A percentile compares a stretch with the other conserved stretches of the same genome.
phyloP scores from a whole-genome alignment of 768 basidiomycete genomes.

The Kwoniella sp. region DNA sequence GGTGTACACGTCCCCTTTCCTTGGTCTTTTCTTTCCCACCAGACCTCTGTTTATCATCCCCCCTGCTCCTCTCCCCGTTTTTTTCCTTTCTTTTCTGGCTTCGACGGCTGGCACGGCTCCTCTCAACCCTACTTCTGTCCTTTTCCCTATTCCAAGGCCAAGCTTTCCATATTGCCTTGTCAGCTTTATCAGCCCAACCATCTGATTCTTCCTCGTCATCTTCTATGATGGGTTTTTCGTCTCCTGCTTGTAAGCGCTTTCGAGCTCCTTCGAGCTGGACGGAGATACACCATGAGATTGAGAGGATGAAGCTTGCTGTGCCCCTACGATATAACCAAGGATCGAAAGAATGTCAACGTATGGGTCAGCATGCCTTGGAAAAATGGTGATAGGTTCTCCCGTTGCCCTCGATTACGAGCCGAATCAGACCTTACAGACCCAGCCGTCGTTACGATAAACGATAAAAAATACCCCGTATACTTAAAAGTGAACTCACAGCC shows the following conservation, averaged over 20 bases:
- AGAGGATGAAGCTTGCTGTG: slow-evolving; percentile 9
- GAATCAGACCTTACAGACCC: no score
- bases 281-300: slow-evolving; percentile 9
- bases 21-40: no score
- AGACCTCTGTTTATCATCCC: no score
- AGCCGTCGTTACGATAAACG: no score
- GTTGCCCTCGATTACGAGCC: background rate
- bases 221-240: background rate
- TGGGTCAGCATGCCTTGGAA: no score
- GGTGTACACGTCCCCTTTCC: no score
- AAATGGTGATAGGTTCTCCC: no score
- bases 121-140: background rate
- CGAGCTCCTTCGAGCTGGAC: slow-evolving; percentile 6
- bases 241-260: slow-evolving; percentile 4
- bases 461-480: no score
- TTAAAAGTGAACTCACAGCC: slow-evolving; percentile 27
- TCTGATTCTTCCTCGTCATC: background rate
- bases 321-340: background rate
- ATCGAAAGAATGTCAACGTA: no score
- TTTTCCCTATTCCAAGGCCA: slow-evolving; percentile 8
- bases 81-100: no score
- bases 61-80: background rate
- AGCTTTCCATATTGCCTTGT: background rate
- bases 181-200: slow-evolving; percentile 10
- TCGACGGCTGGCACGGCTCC: no score